Evolutionary conservation across 331 rosid genomes (phyloP), one percentile per base, ranked within the genome.

Genomic region (Prunus yedoensis): DNA sequence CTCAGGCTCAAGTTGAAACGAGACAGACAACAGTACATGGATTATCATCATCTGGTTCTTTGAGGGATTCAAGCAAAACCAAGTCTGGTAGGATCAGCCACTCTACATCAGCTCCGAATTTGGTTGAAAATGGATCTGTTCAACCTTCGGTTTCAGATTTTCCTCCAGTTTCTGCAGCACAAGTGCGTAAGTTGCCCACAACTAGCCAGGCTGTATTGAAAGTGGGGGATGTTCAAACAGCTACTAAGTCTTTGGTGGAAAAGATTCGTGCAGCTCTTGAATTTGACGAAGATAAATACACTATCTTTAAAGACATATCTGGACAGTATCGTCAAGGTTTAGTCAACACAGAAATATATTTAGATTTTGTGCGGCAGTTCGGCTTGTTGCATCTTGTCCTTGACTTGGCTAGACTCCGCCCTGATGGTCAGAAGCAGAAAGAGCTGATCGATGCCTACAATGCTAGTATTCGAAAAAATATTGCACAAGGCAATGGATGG

Each of bases 161-260:
- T 47, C 97, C 99, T 77, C 97, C 97, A 8, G 92, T 95, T 79
- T 90, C 97, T 78, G 88, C 81, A 21, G 83, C 87, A 70, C 89
- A 81, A 59, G 79, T 71, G 56, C 87, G 83, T 16, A 90, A 86
- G 86, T 51, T 68, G 54, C 87, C 92, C 74, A 28, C 77, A 1
- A 87, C 82, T 74, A 78, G 78, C 85, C 95, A 81, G 83, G 61
- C 89, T 76, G 23, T 52, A 47, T 66, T 68, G 68, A 87, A 84
- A 6, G 74, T 76, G 79, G 94, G 68, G 46, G 87, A 85, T 74
- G 94, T 95, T 68, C 94, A 92, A 20, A 87, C 90, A 79, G 99
- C 99, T 69, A 95, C 90, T 79, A 90, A 89, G 80, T 87, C 99
- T 64, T 77, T 95, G 83, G 94, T 95, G 71, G 99, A 92, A 70